Evolutionary conservation across 2,329 filamentous ascomycete genomes (phyloP), one percentile per base, ranked within the genome.

Genomic region (Graphium sp.): DNA sequence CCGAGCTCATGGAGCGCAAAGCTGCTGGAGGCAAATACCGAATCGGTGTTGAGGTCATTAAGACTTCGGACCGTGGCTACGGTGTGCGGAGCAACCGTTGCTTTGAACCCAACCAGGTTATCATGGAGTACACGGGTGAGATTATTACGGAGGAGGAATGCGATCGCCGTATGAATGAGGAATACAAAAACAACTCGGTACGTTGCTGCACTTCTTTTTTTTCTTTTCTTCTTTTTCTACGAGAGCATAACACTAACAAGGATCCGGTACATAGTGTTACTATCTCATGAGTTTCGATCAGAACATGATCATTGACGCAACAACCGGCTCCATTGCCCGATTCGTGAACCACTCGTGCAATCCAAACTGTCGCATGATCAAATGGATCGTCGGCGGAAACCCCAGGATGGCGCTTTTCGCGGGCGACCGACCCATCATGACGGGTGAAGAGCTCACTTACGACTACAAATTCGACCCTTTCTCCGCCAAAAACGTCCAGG

Each of bases 231-330:
- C n/a, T n/a, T n/a, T n/a, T n/a, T n/a, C n/a, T n/a, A n/a, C n/a
- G n/a, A n/a, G n/a, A n/a, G n/a, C n/a, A 5, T 6, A 28, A 11
- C 6, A 24, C 31, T 37, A 20, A 32, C 35, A 34, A 16, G 32
- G n/a, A 15, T 6, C 12, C n/a, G n/a, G n/a, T 28, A 6, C 19
- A 9, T 40, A 93, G 81, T 93, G 84, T 53, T 95, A 93, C 52
- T 98, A 98, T 50, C 62, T 98, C 28, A 98, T 98, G 89, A 84
- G 83, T 32, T 94, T 95, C 47, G 85, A 95, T 46, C 84, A 94
- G 50, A 89, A 91, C 51, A 89, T 95, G 74, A 92, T 95, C 43
- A 92, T 98, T 38, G 89, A 98, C 56, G 89, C 87, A 19, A 94
- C 85, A 17, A 83, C 82, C 32, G 89, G 89, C 42, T 92, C 82